These are phyloP conservation scores for Alternaria ventricosa DNA, from an alignment of 2,329 filamentous ascomycete genomes.

Conservation along the genomic window DNA sequence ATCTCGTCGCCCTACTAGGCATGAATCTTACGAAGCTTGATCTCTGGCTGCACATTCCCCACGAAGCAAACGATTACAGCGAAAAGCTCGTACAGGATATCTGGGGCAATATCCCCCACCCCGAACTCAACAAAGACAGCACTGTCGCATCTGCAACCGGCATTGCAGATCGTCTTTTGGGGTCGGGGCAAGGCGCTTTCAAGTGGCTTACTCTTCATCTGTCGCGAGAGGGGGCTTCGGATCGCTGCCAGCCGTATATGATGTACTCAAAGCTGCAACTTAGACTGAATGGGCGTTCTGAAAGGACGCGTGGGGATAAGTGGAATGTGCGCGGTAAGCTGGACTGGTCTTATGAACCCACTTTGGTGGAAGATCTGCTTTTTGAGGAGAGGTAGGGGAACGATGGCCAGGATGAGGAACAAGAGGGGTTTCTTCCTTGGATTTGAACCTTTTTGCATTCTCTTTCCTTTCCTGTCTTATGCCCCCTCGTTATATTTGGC, in stretches of 20 bases:
- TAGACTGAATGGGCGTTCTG: background rate
- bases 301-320: background rate
- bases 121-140: background rate
- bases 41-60: background rate
- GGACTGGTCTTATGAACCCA: background rate
- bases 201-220: background rate
- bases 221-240: background rate
- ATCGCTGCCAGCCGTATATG: background rate
- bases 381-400: background rate
- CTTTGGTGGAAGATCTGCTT: background rate
- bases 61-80: background rate
- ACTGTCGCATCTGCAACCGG: background rate
- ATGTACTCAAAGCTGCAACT: background rate
- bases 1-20: background rate
- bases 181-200: background rate
- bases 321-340: background rate
- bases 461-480: background rate
- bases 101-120: background rate
- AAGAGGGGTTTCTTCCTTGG: background rate
- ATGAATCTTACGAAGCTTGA: background rate
- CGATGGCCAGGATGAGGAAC: background rate
- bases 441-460: accelerated
- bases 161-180: background rate
- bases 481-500: accelerated
- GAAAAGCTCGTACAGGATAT: background rate